Evolutionary conservation across 1,139 yeast species (phyloP), one percentile per base, ranked within the genome.

Genomic region (Tardiomyces blankii): DNA sequence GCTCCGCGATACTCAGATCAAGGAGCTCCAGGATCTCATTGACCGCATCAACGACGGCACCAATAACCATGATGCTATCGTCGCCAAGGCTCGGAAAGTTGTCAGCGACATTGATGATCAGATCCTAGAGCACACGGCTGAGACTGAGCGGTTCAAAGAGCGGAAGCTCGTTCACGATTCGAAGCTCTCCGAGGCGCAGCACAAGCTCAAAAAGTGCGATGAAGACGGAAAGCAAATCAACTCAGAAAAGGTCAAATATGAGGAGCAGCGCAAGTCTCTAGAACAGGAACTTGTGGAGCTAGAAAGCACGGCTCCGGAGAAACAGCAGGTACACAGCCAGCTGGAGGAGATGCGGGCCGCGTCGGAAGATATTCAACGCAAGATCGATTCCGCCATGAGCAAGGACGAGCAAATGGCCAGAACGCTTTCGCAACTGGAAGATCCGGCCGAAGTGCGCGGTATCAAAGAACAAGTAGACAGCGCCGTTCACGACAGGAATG

Each of bases 221-320:
- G 49, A 50, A n/a, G 59, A 63, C 23, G 56, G 63, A 6, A 53
- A 57, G 9, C 55, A 57, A 4, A 35, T 35, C 39, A 35, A 35
- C 19, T 9, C 11, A 12, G 19, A 9, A 14, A 35, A 14, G 13
- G 68, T 67, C 42, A 65, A 61, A 16, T 59, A 64, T 14, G 33
- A 38, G 16, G 43, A 30, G 8, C 30, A 39, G 25, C 25, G 16
- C 8, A 40, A 21, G 66, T 66, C 48, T 73, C 77, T 18, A 73
- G 73, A 13, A 21, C 64, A 75, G 3, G 59, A 60, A 48, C 61
- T 58, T 13, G 55, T 59, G 14, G 42, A 65, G 27, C 43, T 51
- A 23, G 9, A 30, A 14, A 30, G 11, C 16, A 9, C 16, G n/a
- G 9, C 16, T 14, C 30, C 30, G 11, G 35, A 30, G 16, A 30